Evolutionary conservation across 495 filamentous ascomycete species (phyloP).

Genomic region (Aspergillus heteromorphus): DNA sequence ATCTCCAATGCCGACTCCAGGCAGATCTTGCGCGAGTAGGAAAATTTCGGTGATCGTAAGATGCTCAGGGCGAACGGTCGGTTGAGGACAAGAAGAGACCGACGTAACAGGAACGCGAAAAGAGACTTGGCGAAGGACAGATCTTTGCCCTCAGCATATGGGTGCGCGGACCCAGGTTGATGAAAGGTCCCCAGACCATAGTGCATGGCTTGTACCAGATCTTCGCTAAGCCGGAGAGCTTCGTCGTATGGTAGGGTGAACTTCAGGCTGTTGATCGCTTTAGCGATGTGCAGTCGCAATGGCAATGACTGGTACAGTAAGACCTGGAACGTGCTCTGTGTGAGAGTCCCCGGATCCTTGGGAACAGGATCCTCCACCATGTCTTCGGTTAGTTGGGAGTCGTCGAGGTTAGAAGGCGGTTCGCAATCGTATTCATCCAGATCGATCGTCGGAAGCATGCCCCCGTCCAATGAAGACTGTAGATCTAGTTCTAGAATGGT

Average conservation of each 20-base stretch:
- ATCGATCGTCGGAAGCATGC: slow-evolving; percentile 45
- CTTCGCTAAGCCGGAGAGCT: slow-evolving; percentile 39
- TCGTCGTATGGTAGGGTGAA: slow-evolving; percentile 48
- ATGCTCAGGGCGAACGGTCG: slow-evolving; percentile 48
- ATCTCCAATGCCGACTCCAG: slow-evolving; percentile 48
- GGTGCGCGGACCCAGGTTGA: slow-evolving; percentile 19
- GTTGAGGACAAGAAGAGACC: slow-evolving; percentile 50
- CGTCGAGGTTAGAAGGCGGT: slow-evolving; percentile 52
- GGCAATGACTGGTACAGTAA: slow-evolving; percentile 43
- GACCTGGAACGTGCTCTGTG: slow-evolving; percentile 49
- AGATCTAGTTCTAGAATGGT: slow-evolving; percentile 56
- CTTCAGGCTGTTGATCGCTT: slow-evolving; percentile 44
- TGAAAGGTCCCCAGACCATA: slow-evolving; percentile 22
- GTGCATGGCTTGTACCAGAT: slow-evolving; percentile 34
- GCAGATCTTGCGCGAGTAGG: slow-evolving; percentile 51
- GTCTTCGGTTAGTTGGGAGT: slow-evolving; percentile 46
- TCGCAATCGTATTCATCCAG: slow-evolving; percentile 45
- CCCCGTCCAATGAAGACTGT: slow-evolving; percentile 53
- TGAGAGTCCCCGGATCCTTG: slow-evolving; percentile 32
- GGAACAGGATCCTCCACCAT: slow-evolving; percentile 29
- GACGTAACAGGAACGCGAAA: slow-evolving; percentile 42
- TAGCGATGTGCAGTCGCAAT: slow-evolving; percentile 43
- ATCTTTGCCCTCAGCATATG: slow-evolving; percentile 24
- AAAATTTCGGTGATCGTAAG: slow-evolving; percentile 43
- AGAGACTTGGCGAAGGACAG: slow-evolving; percentile 30